These are phyloP conservation scores for Escallonia rubra DNA, from an alignment of 129 eudicot species.

Conservation along the genomic window DNA sequence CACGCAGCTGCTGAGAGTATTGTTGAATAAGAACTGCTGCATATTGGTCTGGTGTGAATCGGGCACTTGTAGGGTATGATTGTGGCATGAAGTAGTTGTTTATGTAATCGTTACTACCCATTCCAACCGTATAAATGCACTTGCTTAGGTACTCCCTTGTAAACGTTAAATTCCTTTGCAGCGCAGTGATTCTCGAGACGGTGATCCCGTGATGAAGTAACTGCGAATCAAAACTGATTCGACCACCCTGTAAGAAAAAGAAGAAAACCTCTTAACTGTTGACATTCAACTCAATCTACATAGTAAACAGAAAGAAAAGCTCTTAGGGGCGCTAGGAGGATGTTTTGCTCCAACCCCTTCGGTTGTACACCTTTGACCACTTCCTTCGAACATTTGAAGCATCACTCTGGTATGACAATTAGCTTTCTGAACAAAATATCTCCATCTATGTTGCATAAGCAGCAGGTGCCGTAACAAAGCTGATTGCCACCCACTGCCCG, in stretches of 20 bases:
- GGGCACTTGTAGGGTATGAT: slow-evolving; percentile 17
- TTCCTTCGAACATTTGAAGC: too few species aligned
- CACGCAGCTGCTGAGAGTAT: slow-evolving; percentile 60
- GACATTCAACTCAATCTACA: too few species aligned
- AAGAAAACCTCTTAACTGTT: background rate
- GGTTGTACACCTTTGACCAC: too few species aligned
- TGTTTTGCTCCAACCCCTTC: too few species aligned
- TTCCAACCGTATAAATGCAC: slow-evolving; percentile 49
- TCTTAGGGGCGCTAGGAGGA: too few species aligned
- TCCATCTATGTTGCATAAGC: too few species aligned
- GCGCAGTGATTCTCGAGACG: slow-evolving; percentile 21
- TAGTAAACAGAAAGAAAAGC: too few species aligned
- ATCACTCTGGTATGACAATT: too few species aligned
- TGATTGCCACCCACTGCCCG: too few species aligned
- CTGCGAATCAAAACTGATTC: slow-evolving; percentile 39
- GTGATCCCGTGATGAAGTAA: slow-evolving; percentile 33
- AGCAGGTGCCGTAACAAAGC: too few species aligned
- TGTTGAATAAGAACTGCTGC: slow-evolving; percentile 38
- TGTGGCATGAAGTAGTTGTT: slow-evolving; percentile 52
- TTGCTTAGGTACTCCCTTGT: slow-evolving; percentile 28
- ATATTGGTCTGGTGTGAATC: slow-evolving; percentile 39
- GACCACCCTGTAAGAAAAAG: slow-evolving; percentile 35
- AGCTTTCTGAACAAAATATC: too few species aligned
- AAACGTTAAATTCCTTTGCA: slow-evolving; percentile 22
- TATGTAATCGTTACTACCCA: slow-evolving; percentile 68